Conservation (phyloP, 108 stramenopile genomes). For the Asterionellopsis glacialis region DNA sequence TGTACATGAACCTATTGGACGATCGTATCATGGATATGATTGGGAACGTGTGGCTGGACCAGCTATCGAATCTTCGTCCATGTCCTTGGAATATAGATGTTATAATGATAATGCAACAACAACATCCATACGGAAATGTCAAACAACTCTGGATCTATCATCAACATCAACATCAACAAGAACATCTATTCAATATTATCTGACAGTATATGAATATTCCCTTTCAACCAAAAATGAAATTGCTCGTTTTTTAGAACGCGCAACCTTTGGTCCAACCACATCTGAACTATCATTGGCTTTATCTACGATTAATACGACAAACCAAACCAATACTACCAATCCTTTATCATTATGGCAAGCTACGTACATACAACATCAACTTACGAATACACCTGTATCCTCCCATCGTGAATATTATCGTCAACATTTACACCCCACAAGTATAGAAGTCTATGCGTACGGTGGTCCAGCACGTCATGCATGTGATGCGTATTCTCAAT, state of each 20-base stretch:
- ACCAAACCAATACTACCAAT: no score
- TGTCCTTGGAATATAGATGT: no score
- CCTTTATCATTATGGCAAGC: no score
- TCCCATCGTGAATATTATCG: slow-evolving; percentile 46
- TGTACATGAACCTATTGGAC: slow-evolving; percentile 3
- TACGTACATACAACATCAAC: background rate
- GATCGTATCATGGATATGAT: slow-evolving; percentile 8
- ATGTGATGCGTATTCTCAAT: background rate
- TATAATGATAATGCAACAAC: no score
- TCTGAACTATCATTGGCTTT: slow-evolving; percentile 21
- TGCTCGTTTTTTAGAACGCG: slow-evolving; percentile 21
- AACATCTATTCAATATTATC: no score
- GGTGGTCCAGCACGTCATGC: background rate
- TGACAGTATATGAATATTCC: no score
- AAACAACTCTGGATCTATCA: no score
- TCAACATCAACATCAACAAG: no score
- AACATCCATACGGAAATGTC: no score
- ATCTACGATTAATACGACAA: no score
- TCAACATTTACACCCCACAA: slow-evolving; percentile 22
- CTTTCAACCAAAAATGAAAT: slow-evolving; percentile 9
- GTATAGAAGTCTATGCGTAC: slow-evolving; percentile 11
- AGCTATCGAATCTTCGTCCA: no score
- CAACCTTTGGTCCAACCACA: slow-evolving; percentile 31
- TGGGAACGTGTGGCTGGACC: slow-evolving; percentile 19
- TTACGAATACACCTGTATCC: slow-evolving; percentile 18